Conservation (phyloP, 768 basidiomycete species). For the Rhodocollybia butyracea region DNA sequence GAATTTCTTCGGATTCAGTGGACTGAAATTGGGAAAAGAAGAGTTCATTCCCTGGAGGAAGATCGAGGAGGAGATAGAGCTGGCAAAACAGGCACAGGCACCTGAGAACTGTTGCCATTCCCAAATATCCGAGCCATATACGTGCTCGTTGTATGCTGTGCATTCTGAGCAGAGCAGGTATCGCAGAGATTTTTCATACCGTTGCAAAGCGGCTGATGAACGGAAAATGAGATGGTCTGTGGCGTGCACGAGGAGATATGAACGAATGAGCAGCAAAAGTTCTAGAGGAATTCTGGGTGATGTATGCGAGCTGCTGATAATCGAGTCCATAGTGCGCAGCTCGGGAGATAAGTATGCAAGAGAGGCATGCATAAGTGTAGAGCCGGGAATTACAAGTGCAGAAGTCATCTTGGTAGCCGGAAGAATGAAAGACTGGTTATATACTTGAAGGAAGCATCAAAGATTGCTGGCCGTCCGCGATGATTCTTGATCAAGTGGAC, state of each 20-base stretch:
- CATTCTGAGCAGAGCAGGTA: conserved; percentile 35
- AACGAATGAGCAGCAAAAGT: conserved; percentile 49
- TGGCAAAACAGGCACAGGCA: conserved; percentile 6
- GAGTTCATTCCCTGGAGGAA: not conserved
- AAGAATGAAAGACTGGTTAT: not conserved
- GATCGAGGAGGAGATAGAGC: conserved; percentile 6
- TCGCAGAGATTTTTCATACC: conserved; percentile 38
- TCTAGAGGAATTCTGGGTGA: conserved; percentile 41
- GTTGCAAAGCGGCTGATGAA: conserved; percentile 38
- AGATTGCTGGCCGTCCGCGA: not conserved
- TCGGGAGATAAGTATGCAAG: conserved; percentile 48
- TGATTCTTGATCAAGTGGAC: conserved; percentile 5
- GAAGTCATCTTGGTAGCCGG: conserved; percentile 19
- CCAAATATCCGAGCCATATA: conserved; percentile 34
- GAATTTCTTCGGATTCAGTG: conserved; percentile 1
- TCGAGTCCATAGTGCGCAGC: conserved; percentile 38
- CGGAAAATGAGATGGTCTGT: conserved; percentile 37
- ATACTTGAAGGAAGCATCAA: not conserved
- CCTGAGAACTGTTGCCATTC: conserved; percentile 23
- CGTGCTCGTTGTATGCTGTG: conserved; percentile 30
- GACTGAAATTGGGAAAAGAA: not conserved
- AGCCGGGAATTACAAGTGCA: conserved; percentile 34
- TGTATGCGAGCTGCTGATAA: conserved; percentile 23
- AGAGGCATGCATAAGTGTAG: conserved; percentile 47
- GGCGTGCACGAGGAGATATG: conserved; percentile 40